Conservation (phyloP, 352 stramenopile species). For the Globisporangium orthogonon region DNA sequence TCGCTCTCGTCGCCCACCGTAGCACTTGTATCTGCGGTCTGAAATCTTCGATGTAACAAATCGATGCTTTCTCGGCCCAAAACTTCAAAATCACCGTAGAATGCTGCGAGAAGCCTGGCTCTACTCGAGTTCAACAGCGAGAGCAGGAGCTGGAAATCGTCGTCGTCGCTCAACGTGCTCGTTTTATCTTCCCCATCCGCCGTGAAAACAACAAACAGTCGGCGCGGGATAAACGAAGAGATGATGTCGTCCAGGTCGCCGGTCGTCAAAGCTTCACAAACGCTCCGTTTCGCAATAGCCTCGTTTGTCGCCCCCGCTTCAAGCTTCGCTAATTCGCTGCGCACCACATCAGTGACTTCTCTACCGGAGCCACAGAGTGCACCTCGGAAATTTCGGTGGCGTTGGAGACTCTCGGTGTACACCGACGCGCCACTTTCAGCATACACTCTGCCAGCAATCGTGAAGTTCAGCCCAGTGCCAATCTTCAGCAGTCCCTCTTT, state of each 20-base stretch:
- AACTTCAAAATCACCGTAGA: conserved; percentile 49
- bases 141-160: conserved; percentile 19
- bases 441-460: conserved; percentile 66
- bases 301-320: not conserved
- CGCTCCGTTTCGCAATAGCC: not conserved
- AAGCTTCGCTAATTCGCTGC: conserved; percentile 8
- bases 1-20: conserved; percentile 6
- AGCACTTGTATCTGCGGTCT: conserved; percentile 2
- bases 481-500: conserved; percentile 46
- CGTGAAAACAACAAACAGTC: conserved; percentile 25
- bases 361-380: conserved; percentile 35
- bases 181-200: conserved; percentile 11
- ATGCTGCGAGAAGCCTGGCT: conserved; percentile 20
- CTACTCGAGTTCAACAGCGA: not conserved
- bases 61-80: conserved; percentile 22
- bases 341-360: conserved; percentile 28
- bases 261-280: conserved; percentile 15
- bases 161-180: conserved; percentile 20
- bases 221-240: conserved; percentile 12
- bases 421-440: conserved; percentile 17
- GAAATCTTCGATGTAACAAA: conserved; percentile 15
- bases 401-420: conserved; percentile 22
- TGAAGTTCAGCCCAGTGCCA: conserved; percentile 66
- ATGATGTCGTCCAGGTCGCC: conserved; percentile 7
- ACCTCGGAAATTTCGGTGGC: conserved; percentile 18